Conservation (phyloP, 2,329 filamentous ascomycete genomes). For the Pseudogymnoascus sp. region DNA sequence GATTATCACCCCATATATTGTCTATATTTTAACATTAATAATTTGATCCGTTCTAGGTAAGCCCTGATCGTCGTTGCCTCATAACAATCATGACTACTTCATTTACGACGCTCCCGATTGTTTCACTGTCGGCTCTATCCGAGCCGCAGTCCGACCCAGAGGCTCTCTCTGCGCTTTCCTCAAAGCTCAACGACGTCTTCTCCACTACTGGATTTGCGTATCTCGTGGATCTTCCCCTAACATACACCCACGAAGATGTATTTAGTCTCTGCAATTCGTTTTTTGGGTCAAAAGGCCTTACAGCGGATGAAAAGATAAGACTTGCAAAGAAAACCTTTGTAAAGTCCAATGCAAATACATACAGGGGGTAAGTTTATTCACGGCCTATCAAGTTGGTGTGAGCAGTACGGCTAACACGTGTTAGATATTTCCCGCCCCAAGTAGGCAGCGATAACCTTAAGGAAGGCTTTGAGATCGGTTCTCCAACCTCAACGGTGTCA, state of each 20-base stretch:
- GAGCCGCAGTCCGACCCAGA: conserved; percentile 20
- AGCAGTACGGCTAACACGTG: background rate
- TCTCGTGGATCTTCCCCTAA: conserved; percentile 34
- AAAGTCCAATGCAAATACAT: conserved; percentile 34
- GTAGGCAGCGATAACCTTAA: conserved; percentile 34
- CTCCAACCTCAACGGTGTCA: conserved; percentile 17
- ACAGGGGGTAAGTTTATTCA: conserved; percentile 29
- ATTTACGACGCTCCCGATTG: conserved; percentile 34
- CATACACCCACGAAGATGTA: conserved; percentile 34
- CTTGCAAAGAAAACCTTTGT: conserved; percentile 36
- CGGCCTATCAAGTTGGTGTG: background rate
- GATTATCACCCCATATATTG: background rate
- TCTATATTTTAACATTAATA: background rate
- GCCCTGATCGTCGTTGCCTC: background rate
- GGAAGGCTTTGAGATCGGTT: conserved; percentile 38
- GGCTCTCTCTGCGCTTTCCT: conserved; percentile 27
- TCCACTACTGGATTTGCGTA: conserved; percentile 39
- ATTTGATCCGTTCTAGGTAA: background rate
- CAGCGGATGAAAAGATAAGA: conserved; percentile 30
- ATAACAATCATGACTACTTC: conserved; percentile 30
- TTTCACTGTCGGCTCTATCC: conserved; percentile 32
- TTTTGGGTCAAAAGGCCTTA: conserved; percentile 26
- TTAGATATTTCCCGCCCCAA: conserved; percentile 37
- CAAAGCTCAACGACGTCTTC: conserved; percentile 33
- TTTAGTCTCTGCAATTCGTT: conserved; percentile 33